phyloP scores from a whole-genome alignment of 2,329 filamentous ascomycete species.

The Alternaria gansuensis region DNA sequence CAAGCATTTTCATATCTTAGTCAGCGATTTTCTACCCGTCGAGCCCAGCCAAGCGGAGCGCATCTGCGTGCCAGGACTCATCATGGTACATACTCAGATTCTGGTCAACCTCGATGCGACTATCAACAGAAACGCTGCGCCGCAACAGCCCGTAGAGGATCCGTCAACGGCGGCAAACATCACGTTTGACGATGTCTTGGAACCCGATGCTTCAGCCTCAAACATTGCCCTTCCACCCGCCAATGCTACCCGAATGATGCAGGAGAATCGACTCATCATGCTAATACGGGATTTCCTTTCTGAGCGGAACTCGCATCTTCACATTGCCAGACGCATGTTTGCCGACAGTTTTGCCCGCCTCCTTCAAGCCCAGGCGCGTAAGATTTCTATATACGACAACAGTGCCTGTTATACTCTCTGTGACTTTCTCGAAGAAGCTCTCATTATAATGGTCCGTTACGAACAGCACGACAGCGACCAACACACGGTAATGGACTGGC shows the following conservation, averaged over 20 bases:
- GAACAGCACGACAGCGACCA: constrained; percentile 56
- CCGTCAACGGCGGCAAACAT: constrained; percentile 58
- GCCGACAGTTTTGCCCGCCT: constrained; percentile 77
- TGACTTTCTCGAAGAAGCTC: constrained; percentile 85
- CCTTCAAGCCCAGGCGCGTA: constrained; percentile 76
- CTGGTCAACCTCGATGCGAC: constrained; percentile 82
- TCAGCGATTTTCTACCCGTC: constrained; percentile 67
- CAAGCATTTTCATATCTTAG: constrained; percentile 84
- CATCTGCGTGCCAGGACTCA: constrained; percentile 76
- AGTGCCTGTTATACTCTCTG: constrained; percentile 88
- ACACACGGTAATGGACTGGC: constrained; percentile 72
- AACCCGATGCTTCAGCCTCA: constrained; percentile 72
- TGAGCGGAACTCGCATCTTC: constrained; percentile 63
- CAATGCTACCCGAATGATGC: constrained; percentile 81
- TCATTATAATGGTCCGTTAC: constrained; percentile 73
- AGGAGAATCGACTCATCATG: constrained; percentile 86
- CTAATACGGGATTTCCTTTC: constrained; percentile 82
- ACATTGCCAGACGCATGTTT: constrained; percentile 72
- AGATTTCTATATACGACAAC: constrained; percentile 82
- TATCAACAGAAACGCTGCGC: constrained; percentile 73
- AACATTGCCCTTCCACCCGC: constrained; percentile 69
- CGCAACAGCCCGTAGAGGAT: constrained; percentile 46
- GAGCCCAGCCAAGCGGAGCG: constrained; percentile 64
- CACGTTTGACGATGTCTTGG: constrained; percentile 72
- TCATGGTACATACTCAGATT: constrained; percentile 83